Evolutionary conservation across 2,329 filamentous ascomycete genomes (phyloP), one percentile per base, ranked within the genome.

Genomic region (Phaeophleospora eucalypticola): DNA sequence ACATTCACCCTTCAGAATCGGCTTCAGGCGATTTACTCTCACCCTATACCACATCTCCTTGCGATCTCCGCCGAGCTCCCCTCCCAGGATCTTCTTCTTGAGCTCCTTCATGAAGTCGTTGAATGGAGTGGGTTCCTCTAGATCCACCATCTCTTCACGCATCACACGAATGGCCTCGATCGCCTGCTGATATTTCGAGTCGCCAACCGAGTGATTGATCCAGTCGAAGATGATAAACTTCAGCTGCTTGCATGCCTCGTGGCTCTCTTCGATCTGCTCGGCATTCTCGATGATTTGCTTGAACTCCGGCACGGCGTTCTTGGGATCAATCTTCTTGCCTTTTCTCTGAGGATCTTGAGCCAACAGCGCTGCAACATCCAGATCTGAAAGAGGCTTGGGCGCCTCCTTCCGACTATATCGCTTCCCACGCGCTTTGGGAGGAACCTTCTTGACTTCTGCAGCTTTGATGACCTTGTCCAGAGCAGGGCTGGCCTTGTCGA

Each of bases 251-350:
- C 82, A 77, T 1, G 86, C 85, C 15, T 83, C 78, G 49, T 81
- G 74, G 43, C 94, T 79, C 3, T 78, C 74, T 1, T 78, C 71
- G 1, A 84, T 71, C 20, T 83, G 77, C 1, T 78, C 71, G 1
- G 84, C 70, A 4, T 80, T 43, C 20, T 56, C 74, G 14, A 97
- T 74, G 2, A 84, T 78, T 65, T 89, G 88, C 64, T 90, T 94
- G 78, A 95, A 96, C 49, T 91, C 87, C 0, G 93, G 89, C 4
- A 97, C 82, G 1, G 90, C 82, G 54, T 97, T 97, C 8, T 84
- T 77, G 0, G 78, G 65, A 7, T 80, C 78, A 46, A 86, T 82
- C 36, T 71, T 75, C 62, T 74, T 68, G 20, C 70, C 70, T 38
- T 76, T 79, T 46, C 60, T 54, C 24, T 49, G 53, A 1, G 58